Base-by-base conservation (phyloP, 1,139 yeast species). In the Zygoascus sp. region DNA sequence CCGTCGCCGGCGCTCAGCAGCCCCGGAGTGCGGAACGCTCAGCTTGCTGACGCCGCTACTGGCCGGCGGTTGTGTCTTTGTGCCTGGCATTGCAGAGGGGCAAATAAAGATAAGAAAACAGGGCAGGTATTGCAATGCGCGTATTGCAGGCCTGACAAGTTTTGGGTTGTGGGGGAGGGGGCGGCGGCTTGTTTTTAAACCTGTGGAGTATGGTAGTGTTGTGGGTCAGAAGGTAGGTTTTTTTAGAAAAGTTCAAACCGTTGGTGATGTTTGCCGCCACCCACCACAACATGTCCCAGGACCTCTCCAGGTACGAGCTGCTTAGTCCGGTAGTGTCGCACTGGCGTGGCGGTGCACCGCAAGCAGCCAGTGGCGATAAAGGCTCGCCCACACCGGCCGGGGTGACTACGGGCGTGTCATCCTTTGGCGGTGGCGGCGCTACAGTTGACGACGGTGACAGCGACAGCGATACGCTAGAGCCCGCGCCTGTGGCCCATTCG, bases 1-100 rank as follows among this genome's bases (percentile, higher is more conserved):
- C 46, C 88, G 73, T 57, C 86, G 65, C 39, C 71, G 58, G 36
- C 58, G 53, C 40, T 51, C 52, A 11, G 27, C 22, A 19, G 25
- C 51, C 16, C 15, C 22, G 15, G 39, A 20, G 7, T 17, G 25
- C 9, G 39, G 17, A n/a, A 35, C 23, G 17, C 11, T 10, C 17
- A 35, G 27, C 16, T 35, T 35, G 16, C 20, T 19, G n/a, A 11
- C 20, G 17, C 39, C 39, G 13, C 34, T 30, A 30, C 34, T 30
- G 11, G 34, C 34, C 25, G 39, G 39, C 6, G 39, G 39, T n/a
- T 20, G 25, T 20, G 39, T 35, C 8, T 35, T 35, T 25, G 39
- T 35, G 27, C 25, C 25, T 19, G 39, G 39, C 39, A 35, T 35
- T 27, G 39, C n/a, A n/a, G n/a, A n/a, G n/a, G n/a, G n/a, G n/a